phyloP scores from a whole-genome alignment of 1,284 basidiomycete genomes.

The Cerioporus squamosus region DNA sequence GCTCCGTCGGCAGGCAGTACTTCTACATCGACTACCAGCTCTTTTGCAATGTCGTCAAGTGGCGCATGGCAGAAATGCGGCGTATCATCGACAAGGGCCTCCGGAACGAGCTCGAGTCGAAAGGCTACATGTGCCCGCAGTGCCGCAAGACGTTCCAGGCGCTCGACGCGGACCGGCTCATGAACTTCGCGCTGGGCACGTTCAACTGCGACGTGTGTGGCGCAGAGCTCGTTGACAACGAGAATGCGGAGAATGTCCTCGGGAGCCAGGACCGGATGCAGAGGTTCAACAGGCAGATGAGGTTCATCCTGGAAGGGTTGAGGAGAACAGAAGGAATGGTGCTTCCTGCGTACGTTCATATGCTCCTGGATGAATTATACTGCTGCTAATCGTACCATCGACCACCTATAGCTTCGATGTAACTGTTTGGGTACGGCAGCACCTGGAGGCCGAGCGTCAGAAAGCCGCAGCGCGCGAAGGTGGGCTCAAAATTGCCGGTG shows the following conservation, averaged over 20 bases:
- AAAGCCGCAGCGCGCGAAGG: conserved; percentile 49
- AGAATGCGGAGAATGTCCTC: conserved; percentile 83
- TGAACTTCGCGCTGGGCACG: conserved; percentile 66
- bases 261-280: conserved; percentile 95
- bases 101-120: conserved; percentile 93
- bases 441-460: conserved; percentile 62
- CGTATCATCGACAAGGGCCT: conserved; percentile 87
- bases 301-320: conserved; percentile 85
- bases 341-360: conserved; percentile 62
- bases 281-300: conserved; percentile 91
- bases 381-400: no score
- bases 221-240: conserved; percentile 89
- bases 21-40: conserved; percentile 97
- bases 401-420: conserved; percentile 76
- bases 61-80: conserved; percentile 95
- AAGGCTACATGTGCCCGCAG: conserved; percentile 93
- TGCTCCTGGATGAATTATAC: background rate
- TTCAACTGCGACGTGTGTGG: conserved; percentile 82
- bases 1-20: conserved; percentile 84
- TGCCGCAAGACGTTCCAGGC: conserved; percentile 88
- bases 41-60: conserved; percentile 97
- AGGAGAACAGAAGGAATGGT: conserved; percentile 90
- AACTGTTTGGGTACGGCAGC: conserved; percentile 74
- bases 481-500: conserved; percentile 74
- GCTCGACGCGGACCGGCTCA: conserved; percentile 84